Conservation (phyloP, 2,329 filamentous ascomycete species). For the Dothistroma septosporum region DNA sequence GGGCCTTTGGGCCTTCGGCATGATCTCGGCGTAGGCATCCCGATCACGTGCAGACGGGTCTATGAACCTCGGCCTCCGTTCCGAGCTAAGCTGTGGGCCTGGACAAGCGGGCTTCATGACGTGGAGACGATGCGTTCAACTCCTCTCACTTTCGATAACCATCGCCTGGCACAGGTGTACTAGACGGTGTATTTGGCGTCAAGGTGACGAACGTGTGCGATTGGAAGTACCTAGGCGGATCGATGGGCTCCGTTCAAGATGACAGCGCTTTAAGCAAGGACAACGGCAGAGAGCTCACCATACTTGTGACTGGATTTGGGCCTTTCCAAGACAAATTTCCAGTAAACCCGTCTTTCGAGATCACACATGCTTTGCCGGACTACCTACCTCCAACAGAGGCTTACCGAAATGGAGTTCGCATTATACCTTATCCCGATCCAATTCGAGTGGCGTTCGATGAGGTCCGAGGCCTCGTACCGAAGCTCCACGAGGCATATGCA, state of each 20-base stretch:
- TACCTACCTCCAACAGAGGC: constrained; percentile 49
- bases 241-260: constrained; percentile 10
- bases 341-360: constrained; percentile 77
- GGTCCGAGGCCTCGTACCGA: constrained; percentile 61
- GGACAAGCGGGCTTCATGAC: background rate
- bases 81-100: background rate
- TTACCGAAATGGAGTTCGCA: constrained; percentile 49
- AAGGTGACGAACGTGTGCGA: background rate
- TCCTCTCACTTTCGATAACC: background rate
- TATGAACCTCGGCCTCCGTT: background rate
- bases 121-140: background rate
- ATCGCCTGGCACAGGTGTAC: background rate
- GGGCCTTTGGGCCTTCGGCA: background rate
- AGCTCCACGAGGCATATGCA: constrained; percentile 51
- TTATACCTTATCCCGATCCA: constrained; percentile 62
- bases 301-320: constrained; percentile 43
- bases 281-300: constrained; percentile 30
- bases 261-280: constrained; percentile 3
- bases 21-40: background rate
- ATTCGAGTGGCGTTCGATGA: constrained; percentile 68
- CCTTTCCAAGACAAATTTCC: constrained; percentile 68
- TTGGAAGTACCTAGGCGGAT: background rate
- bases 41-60: background rate
- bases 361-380: constrained; percentile 64
- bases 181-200: background rate